Base-by-base conservation (phyloP, 768 basidiomycete species). In the Saitozyma podzolica region DNA sequence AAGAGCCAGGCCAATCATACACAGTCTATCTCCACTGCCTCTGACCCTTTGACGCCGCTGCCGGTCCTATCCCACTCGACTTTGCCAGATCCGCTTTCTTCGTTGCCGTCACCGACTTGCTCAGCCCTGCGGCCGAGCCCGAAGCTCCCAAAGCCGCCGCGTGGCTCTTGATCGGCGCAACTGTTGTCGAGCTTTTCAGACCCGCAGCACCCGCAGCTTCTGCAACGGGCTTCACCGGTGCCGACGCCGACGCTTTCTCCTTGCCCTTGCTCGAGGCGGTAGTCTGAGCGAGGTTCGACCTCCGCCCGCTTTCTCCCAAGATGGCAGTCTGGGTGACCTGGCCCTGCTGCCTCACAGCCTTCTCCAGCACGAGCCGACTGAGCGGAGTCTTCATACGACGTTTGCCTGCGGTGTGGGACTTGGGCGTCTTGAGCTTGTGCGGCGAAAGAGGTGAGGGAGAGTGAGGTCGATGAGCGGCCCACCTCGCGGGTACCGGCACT, bases 321-420 rank as follows among this genome's bases (percentile, higher is more conserved):
- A 49, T 40, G 11, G 60, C 50, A 14, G n/a, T 55, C 11, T 50
- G 54, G 1, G 48, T 40, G 49, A 16, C 66, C 40, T 62, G 53
- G 17, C 63, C 40, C 52, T 68, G 68, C 39, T 63, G 56, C 40
- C 70, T 17, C 4, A 72, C 68, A 16, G 70, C 75, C 59, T 76
- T 76, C 48, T 73, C 75, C 19, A 76, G 58, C 10, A 76, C 75
- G 10, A 76, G 51, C 19, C 75, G 58, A 9, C 66, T 62, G 29
- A 76, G 55, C 8, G 75, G 75, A 2, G 75, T 76, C 54, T 72
- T 73, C 3, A 54, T 49, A 3, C 56, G 51, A 53, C 67, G 66
- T 9, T 58, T 47, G 4, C 50, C n/a, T 39, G 41, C 50, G 40
- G 56, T 50, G 20, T 69, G 66, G 17, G 57, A 55, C 47, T 70